A percentile compares a stretch with the other conserved stretches of the same genome.
phyloP scores from a whole-genome alignment of 75 land plant species.

The Sequoiadendron giganteum region DNA sequence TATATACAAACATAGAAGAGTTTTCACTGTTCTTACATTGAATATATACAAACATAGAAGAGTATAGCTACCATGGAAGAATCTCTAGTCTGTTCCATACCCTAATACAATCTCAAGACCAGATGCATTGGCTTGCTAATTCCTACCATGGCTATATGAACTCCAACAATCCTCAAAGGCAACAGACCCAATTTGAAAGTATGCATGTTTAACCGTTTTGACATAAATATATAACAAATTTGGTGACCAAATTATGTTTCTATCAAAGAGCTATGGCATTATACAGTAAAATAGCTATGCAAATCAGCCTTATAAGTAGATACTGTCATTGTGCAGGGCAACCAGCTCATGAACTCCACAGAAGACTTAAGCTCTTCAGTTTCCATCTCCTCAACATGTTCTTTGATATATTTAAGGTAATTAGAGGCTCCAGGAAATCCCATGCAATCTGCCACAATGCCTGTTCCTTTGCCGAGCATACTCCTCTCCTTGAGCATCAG shows the following conservation, averaged over 20 bases:
- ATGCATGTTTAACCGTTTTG: neutral
- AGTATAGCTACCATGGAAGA: no score
- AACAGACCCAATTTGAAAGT: neutral
- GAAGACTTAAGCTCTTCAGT: neutral
- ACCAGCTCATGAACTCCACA: constrained; percentile 16
- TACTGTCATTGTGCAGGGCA: constrained; percentile 10
- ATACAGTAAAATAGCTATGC: neutral
- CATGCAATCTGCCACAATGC: constrained; percentile 15
- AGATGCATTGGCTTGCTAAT: neutral
- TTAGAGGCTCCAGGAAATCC: constrained; percentile 17
- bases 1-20: no score
- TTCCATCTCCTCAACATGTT: constrained; percentile 2
- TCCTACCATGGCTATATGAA: neutral
- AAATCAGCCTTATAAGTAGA: constrained; percentile 14
- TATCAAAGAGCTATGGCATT: neutral
- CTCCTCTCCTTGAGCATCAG: constrained; percentile 1
- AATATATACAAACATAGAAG: no score
- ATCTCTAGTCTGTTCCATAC: no score
- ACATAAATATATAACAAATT: neutral
- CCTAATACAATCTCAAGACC: neutral
- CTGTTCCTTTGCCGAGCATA: constrained; percentile 18
- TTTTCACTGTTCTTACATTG: no score
- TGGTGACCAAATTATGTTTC: neutral
- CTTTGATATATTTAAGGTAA: neutral
- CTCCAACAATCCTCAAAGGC: neutral